A percentile compares a stretch with the other conserved stretches of the same genome.
Evolutionary conservation across 495 filamentous ascomycete species (phyloP).

Genomic region (Aspergillus heteromorphus): DNA sequence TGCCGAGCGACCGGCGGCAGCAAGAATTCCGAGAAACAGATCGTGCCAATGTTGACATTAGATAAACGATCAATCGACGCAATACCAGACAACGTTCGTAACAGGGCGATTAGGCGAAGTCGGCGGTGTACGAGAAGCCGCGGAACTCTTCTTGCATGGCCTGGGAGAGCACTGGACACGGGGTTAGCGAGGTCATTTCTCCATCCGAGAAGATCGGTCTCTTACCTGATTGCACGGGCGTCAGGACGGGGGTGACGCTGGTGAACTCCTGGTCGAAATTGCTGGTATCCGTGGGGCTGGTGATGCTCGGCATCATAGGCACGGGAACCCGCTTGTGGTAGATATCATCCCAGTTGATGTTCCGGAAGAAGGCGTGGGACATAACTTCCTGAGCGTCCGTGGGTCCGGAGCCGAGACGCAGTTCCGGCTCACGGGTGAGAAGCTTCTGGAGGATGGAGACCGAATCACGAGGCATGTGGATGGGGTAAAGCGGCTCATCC

Average conservation of each 20-base stretch:
- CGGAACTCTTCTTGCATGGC: constrained; percentile 99
- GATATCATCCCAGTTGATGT: constrained; percentile 97
- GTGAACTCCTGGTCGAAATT: constrained; percentile 99
- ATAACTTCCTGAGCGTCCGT: constrained; percentile 99
- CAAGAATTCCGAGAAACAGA: constrained; percentile 16
- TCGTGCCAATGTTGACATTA: constrained; percentile 13
- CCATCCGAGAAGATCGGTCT: not conserved
- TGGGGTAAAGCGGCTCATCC: constrained; percentile 95
- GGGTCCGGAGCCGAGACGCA: constrained; percentile 86
- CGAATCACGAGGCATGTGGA: constrained; percentile 97
- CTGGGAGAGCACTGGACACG: constrained; percentile 79
- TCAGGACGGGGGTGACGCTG: constrained; percentile 94
- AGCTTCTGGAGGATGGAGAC: constrained; percentile 98
- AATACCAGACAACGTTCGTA: constrained; percentile 5
- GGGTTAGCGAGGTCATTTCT: constrained; percentile 7
- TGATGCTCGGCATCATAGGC: constrained; percentile 86
- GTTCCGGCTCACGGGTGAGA: constrained; percentile 88
- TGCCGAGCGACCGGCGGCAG: constrained; percentile 12
- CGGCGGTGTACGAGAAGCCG: constrained; percentile 91
- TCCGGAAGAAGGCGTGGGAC: constrained; percentile 97
- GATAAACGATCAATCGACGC: constrained; percentile 13
- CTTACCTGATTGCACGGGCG: constrained; percentile 95
- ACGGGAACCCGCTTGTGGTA: constrained; percentile 88
- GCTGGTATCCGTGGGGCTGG: constrained; percentile 89
- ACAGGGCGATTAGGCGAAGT: constrained; percentile 49